A percentile compares a stretch with the other conserved stretches of the same genome.
Conservation (phyloP, 2,329 filamentous ascomycete species). For the Calonectria hongkongensis region DNA sequence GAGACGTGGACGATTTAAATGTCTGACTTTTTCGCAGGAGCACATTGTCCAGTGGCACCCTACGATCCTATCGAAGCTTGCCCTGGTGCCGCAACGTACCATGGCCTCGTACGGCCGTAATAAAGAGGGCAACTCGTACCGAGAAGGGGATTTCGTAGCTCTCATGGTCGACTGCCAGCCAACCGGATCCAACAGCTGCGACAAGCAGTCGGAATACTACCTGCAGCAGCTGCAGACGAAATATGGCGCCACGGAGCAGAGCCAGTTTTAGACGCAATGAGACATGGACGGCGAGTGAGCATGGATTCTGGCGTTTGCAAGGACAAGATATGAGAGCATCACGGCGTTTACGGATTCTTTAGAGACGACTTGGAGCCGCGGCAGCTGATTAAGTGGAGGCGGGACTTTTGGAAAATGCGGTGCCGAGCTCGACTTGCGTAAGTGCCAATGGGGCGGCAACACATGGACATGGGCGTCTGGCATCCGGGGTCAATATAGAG, state of each 20-base stretch:
- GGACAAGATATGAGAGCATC: constrained; percentile 16
- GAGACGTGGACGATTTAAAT: background rate
- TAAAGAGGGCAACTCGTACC: constrained; percentile 78
- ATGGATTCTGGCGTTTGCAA: constrained; percentile 37
- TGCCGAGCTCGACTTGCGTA: constrained; percentile 5
- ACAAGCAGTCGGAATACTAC: constrained; percentile 78
- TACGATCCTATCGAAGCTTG: constrained; percentile 92
- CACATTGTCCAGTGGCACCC: constrained; percentile 97
- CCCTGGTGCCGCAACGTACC: constrained; percentile 88
- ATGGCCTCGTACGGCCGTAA: constrained; percentile 85
- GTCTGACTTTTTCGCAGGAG: constrained; percentile 73
- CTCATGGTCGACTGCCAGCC: constrained; percentile 84
- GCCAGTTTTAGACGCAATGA: constrained; percentile 19
- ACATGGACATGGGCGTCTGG: constrained; percentile 11
- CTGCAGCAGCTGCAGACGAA: constrained; percentile 67
- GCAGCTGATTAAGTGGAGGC: background rate
- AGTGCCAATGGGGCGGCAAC: background rate
- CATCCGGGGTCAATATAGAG: constrained; percentile 14
- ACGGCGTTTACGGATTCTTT: constrained; percentile 26
- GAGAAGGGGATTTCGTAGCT: constrained; percentile 89
- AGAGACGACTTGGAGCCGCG: background rate
- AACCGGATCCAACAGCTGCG: constrained; percentile 76
- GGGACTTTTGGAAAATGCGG: background rate
- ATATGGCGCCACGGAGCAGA: constrained; percentile 54
- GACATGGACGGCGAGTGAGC: constrained; percentile 4